Percentiles rank a stretch among this genome's conserved stretches.
These are phyloP conservation scores for Brasilioporus rufonigricans DNA, from an alignment of 768 basidiomycete species.

Conservation along the genomic window DNA sequence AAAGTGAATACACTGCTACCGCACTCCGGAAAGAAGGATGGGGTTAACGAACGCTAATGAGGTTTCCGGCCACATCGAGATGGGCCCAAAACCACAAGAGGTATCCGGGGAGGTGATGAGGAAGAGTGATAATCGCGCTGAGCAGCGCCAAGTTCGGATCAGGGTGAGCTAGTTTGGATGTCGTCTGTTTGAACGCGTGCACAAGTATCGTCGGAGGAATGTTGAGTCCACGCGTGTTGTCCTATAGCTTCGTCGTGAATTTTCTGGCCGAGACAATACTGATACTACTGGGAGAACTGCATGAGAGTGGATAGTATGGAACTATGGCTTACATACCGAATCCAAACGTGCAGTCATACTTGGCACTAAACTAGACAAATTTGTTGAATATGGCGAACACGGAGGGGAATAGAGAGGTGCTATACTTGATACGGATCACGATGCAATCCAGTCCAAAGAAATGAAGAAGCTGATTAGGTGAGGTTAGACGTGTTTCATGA, in stretches of 20 bases:
- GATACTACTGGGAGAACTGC: not conserved
- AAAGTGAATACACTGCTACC: constrained; percentile 11
- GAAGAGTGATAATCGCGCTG: not conserved
- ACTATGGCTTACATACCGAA: not conserved
- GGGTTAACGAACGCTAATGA: constrained; percentile 4
- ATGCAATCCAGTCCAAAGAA: not conserved
- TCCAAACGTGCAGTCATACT: not conserved
- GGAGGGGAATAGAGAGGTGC: not conserved
- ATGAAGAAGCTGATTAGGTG: not conserved
- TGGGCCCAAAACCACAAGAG: constrained; percentile 1
- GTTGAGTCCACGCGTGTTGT: constrained; percentile 7
- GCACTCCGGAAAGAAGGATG: not conserved
- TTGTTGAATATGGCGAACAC: not conserved
- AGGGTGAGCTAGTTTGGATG: constrained; percentile 11
- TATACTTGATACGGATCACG: not conserved
- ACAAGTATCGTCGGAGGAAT: constrained; percentile 8
- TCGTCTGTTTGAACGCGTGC: constrained; percentile 12
- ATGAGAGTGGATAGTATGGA: not conserved
- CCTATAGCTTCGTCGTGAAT: constrained; percentile 2
- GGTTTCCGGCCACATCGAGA: constrained; percentile 11
- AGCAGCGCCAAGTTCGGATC: constrained; percentile 9
- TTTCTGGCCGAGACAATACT: constrained; percentile 14
- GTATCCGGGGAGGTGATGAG: constrained; percentile 6
- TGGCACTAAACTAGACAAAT: not conserved
- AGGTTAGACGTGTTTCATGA: not conserved